Evolutionary conservation across 768 basidiomycete genomes (phyloP), one percentile per base, ranked within the genome.

Genomic region (Phlebiopsis gigantea): DNA sequence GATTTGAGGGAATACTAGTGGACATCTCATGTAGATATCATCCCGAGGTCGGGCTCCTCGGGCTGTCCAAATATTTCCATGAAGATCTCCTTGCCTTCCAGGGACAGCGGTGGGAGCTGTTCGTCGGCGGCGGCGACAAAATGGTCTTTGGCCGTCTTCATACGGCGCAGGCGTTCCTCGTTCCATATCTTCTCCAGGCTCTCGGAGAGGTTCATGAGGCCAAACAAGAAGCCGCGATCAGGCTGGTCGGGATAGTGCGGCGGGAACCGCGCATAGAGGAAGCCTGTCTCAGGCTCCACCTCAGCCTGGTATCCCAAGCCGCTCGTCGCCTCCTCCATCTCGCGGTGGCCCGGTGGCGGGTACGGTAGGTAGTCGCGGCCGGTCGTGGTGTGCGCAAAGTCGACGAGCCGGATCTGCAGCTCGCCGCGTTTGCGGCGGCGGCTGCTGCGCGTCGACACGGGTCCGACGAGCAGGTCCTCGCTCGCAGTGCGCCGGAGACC

Each of bases 301-400:
- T 87, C 85, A 8, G 91, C 83, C 59, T 86, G 79, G 72, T 93
- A 96, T 6, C 89, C 92, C 67, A 86, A 87, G 9, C 80, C 82
- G 58, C 71, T 71, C 56, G 76, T 76, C 46, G 77, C 73, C 62
- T 84, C 80, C 57, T 74, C 69, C 14, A 76, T 67, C 28, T 69
- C 63, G 31, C 70, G 72, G 57, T 74, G 76, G 31, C 74, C 69
- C 21, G 76, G 70, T 2, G 78, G 72, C 1, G 85, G 81, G 66
- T 80, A 79, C 10, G 86, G 79, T 43, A 90, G 71, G 82, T 92
- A 98, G 71, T 99, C 97, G 22, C 79, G 79, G 12, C 97, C 97
- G 1, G 95, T 98, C 8, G 94, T 98, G 51, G 97, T 98, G 68
- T 98, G 96, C 12, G 96, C 97, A 73, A 99, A 99, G 72, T 99